phyloP scores from a whole-genome alignment of 2,329 filamentous ascomycete species.

The Plectosphaerella sp. region DNA sequence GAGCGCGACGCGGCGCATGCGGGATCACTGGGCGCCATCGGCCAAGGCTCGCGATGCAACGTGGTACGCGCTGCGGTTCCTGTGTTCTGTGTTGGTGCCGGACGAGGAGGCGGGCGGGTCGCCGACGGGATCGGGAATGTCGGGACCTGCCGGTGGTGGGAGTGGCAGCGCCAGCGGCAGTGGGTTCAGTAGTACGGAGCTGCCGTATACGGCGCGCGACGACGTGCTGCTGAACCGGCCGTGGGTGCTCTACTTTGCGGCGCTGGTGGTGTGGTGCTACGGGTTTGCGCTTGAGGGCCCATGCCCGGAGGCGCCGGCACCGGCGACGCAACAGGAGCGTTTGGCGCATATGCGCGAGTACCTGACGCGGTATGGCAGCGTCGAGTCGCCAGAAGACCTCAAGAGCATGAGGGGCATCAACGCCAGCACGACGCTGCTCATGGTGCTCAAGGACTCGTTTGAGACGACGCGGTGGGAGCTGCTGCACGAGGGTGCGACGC shows the following conservation, averaged over 20 bases:
- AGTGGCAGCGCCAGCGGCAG: neutral
- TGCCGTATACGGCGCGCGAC: slow-evolving; percentile 73
- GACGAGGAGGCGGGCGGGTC: slow-evolving; percentile 31
- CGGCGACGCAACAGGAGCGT: slow-evolving; percentile 60
- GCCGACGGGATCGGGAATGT: neutral
- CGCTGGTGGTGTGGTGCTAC: slow-evolving; percentile 91
- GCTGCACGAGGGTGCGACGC: slow-evolving; percentile 76
- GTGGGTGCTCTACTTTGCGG: slow-evolving; percentile 93
- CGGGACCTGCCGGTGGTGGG: too few relatives aligned
- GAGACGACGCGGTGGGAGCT: slow-evolving; percentile 84
- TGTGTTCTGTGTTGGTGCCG: slow-evolving; percentile 76
- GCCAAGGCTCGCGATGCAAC: slow-evolving; percentile 86
- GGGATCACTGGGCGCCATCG: slow-evolving; percentile 82
- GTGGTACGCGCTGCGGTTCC: slow-evolving; percentile 86
- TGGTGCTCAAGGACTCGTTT: slow-evolving; percentile 80
- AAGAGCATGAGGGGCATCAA: slow-evolving; percentile 72
- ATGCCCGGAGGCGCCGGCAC: slow-evolving; percentile 46
- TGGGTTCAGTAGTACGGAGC: neutral
- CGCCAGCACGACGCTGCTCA: slow-evolving; percentile 72
- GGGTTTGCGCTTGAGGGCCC: slow-evolving; percentile 86
- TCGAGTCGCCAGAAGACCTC: slow-evolving; percentile 73
- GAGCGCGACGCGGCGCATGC: slow-evolving; percentile 78
- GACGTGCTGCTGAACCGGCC: slow-evolving; percentile 87
- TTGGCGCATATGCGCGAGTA: slow-evolving; percentile 76
- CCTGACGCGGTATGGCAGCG: slow-evolving; percentile 66